Base-by-base conservation (phyloP, 73 alveolate species). In the Paramecium sonneborni region DNA sequence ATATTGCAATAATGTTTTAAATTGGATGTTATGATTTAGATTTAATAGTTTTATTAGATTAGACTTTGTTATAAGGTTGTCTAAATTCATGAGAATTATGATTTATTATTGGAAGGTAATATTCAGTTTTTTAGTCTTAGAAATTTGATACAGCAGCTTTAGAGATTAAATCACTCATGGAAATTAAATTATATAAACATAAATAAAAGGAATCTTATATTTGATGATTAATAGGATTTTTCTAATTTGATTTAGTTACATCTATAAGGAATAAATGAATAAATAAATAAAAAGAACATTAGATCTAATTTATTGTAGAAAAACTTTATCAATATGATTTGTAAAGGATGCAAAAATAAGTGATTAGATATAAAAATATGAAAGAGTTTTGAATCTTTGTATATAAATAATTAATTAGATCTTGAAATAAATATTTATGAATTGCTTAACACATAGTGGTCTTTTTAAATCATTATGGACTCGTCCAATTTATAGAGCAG, bases 401-500 rank as follows among this genome's bases (percentile, higher is more conserved):
- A 20, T 18, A 8, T 18, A 52, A 52, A 52, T 52, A 52, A 52
- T 52, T 52, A 52, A 52, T 52, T 52, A 52, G 68, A 62, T 62
- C 48, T 62, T 62, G 48, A 62, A 62, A 62, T 62, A 62, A 72
- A 72, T 35, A 72, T 35, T 35, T 72, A 72, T 72, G 86, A 72
- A 72, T 72, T 72, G 58, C 57, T 37, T 72, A 34, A 35, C 24
- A 21, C 55, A 38, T 35, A 72, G 86, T 72, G 58, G 35, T 72
- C 44, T 32, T 37, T 79, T 79, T 48, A 43, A 44, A 18, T 26
- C 90, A 38, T 62, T 79, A 24, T 79, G 90, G 90, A 79, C 44
- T 79, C 44, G 41, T 28, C 69, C 44, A 41, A 23, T 44, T 20
- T 79, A 79, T 79, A 79, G 52, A 30, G 74, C 74, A 30, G 90